Evolutionary conservation across 1,284 basidiomycete species (phyloP), one percentile per base, ranked within the genome.

Genomic region (Pseudozyma pruni): DNA sequence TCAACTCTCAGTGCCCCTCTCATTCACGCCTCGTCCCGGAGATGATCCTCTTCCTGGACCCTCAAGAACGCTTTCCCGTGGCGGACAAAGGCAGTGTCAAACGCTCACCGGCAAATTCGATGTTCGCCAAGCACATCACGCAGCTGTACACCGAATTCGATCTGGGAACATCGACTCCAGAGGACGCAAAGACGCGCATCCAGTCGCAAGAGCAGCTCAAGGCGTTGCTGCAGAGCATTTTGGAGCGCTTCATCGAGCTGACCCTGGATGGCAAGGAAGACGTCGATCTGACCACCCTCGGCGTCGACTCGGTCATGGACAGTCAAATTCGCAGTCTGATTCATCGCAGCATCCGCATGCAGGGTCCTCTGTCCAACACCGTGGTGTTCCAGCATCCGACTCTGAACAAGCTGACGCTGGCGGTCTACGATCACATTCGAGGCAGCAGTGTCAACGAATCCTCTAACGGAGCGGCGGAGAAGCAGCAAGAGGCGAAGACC

Each of bases 221-320:
- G 17, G 4, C 37, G 29, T 20, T 52, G 57, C 31, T 66, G 10
- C 29, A 57, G 19, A 33, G 25, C 38, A 58, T 66, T 39, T 46
- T 71, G 2, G 61, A 61, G 22, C 38, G 17, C 13, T 57, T 53
- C 41, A 41, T 71, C 11, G 53, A 81, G 87, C 40, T 62, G n/a
- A 53, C 55, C 16, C 44, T 60, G 2, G 52, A 43, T 4, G 49
- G 40, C 16, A 74, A 85, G 25, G 71, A 80, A 32, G 81, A 83
- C 46, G 76, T 80, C 11, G 44, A 71, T 47, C 17, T 83, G 17
- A 85, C 86, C 54, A 64, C 82, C 8, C 84, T 85, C 27, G 88
- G 87, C 22, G 84, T 89, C 34, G 87, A 88, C 75, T 89, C 87
- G 9, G 78, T 89, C 10, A 86, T 87, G 67, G 87, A 86, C 14